A percentile compares a stretch with the other conserved stretches of the same genome.
Conservation (phyloP, 257 asterid species). For the Nyctanthes arbortristis region DNA sequence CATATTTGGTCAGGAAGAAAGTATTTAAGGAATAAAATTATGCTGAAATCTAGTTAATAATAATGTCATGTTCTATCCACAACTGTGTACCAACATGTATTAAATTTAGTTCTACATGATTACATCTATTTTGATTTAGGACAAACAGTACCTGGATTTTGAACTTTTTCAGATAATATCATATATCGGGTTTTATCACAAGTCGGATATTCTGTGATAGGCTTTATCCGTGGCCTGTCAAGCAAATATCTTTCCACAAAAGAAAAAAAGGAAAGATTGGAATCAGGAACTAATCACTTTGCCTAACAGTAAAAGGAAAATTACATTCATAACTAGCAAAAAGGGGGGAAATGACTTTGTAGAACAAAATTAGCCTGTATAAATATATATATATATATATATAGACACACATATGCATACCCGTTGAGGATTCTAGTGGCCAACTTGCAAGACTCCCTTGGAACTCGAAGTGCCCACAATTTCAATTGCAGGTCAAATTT, state of each 20-base stretch:
- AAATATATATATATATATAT: no score
- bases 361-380: no score
- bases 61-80: neutral
- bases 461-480: conserved; percentile 74
- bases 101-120: neutral
- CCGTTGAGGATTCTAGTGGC: conserved; percentile 77
- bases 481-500: conserved; percentile 60
- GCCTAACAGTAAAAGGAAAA: neutral
- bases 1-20: neutral
- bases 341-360: neutral
- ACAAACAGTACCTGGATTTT: conserved; percentile 46
- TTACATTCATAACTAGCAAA: no score
- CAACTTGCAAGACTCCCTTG: conserved; percentile 77
- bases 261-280: neutral
- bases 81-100: neutral
- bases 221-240: conserved; percentile 82
- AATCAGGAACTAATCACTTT: neutral
- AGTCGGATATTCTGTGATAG: conserved; percentile 80
- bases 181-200: conserved; percentile 61
- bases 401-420: conserved; percentile 31
- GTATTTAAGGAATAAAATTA: no score
- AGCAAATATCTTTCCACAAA: conserved; percentile 61
- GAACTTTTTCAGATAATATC: conserved; percentile 72
- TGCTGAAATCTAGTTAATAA: neutral
- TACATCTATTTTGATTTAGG: no score